Evolutionary conservation across 495 filamentous ascomycete genomes (phyloP).

Genomic region (Trichocladium antarcticum): DNA sequence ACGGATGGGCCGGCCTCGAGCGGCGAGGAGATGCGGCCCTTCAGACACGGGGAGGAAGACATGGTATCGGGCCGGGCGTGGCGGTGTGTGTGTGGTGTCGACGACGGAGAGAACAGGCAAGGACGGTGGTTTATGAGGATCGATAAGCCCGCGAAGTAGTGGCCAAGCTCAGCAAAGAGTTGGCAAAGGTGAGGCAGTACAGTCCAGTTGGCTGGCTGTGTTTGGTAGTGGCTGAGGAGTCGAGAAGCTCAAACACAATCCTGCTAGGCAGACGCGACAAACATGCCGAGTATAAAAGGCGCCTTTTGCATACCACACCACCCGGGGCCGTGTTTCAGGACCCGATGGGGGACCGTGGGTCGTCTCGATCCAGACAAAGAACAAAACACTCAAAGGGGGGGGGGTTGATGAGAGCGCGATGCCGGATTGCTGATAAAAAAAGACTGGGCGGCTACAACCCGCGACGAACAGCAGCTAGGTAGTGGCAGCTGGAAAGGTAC

Average conservation of each 20-base stretch:
- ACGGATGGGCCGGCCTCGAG: conserved; percentile 43
- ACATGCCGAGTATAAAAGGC: conserved; percentile 2
- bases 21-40: conserved; percentile 43
- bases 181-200: no score
- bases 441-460: conserved; percentile 18
- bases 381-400: conserved; percentile 3
- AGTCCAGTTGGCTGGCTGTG: not conserved
- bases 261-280: not conserved
- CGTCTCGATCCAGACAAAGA: not conserved
- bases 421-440: conserved; percentile 13
- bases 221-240: not conserved
- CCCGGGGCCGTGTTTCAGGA: conserved; percentile 1
- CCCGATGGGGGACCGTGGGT: not conserved
- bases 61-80: not conserved
- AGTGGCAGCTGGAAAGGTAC: not conserved
- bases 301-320: not conserved
- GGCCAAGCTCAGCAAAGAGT: no score
- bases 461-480: conserved; percentile 1
- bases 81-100: not conserved
- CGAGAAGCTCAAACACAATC: not conserved
- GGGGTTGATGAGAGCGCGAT: not conserved
- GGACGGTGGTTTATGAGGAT: not conserved
- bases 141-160: not conserved
- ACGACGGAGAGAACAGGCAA: not conserved
- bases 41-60: conserved; percentile 18